These are phyloP conservation scores for Ceratobasidium sp. DNA, from an alignment of 1,284 basidiomycete genomes.

Conservation along the genomic window DNA sequence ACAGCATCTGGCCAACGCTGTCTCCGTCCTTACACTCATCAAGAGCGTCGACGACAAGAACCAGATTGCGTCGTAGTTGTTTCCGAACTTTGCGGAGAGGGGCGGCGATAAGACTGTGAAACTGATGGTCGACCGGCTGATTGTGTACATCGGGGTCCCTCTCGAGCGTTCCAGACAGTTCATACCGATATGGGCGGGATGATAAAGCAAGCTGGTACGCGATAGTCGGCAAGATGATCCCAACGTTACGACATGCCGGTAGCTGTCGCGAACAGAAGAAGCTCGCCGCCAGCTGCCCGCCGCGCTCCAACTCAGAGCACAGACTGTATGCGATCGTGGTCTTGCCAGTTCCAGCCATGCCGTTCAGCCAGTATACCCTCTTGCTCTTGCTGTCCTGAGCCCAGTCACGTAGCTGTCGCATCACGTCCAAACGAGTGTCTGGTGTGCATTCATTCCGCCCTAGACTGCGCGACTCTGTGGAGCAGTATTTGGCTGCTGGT, in stretches of 20 bases:
- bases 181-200: background rate
- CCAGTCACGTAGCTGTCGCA: background rate
- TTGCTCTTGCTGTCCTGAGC: background rate
- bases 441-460: too few relatives aligned
- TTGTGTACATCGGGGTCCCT: background rate
- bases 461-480: too few relatives aligned
- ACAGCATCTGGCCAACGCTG: background rate
- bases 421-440: background rate
- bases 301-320: background rate
- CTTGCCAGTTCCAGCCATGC: background rate
- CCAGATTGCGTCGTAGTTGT: background rate
- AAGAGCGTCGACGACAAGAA: constrained; percentile 20
- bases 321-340: constrained; percentile 12
- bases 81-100: background rate
- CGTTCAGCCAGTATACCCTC: background rate
- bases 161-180: background rate
- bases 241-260: constrained; percentile 7
- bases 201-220: constrained; percentile 22
- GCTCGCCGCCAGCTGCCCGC: background rate
- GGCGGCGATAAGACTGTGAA: background rate
- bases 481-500: background rate
- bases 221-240: constrained; percentile 3
- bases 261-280: constrained; percentile 27
- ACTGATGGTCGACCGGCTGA: background rate
- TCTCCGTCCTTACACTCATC: background rate